phyloP scores from a whole-genome alignment of 352 stramenopile genomes.

The Phytophthora constricta region DNA sequence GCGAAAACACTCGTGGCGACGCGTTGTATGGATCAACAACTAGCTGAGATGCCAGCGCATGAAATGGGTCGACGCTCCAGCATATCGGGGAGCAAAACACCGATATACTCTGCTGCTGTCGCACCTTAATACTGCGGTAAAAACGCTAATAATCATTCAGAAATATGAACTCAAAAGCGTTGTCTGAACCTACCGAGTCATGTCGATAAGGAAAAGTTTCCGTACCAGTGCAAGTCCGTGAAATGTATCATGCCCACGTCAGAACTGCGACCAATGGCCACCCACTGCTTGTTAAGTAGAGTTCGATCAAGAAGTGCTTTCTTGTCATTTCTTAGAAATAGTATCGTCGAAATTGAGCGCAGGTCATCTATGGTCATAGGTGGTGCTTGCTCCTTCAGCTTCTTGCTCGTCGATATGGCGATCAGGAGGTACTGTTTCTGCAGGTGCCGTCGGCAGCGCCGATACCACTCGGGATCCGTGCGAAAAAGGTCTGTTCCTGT shows the following conservation, averaged over 20 bases:
- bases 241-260: conserved; percentile 13
- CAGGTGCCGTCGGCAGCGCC: conserved; percentile 11
- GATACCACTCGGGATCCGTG: conserved; percentile 5
- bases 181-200: no score
- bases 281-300: conserved; percentile 13
- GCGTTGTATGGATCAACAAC: neutral
- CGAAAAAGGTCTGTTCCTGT: conserved; percentile 4
- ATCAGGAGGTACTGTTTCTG: conserved; percentile 14
- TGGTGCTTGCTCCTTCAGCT: conserved; percentile 5
- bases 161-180: no score
- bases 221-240: conserved; percentile 13
- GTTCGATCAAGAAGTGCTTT: conserved; percentile 11
- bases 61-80: conserved; percentile 9
- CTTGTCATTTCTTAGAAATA: conserved; percentile 14
- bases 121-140: neutral
- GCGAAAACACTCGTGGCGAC: neutral
- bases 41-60: neutral
- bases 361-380: conserved; percentile 11
- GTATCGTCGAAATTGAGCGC: conserved; percentile 8
- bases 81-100: conserved; percentile 10
- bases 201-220: conserved; percentile 1
- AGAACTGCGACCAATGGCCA: conserved; percentile 8
- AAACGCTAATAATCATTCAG: neutral
- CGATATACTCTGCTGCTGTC: conserved; percentile 5
- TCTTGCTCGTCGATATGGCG: conserved; percentile 4